phyloP scores from a whole-genome alignment of 2,329 filamentous ascomycete genomes.

The Tricladium varicosporioides region DNA sequence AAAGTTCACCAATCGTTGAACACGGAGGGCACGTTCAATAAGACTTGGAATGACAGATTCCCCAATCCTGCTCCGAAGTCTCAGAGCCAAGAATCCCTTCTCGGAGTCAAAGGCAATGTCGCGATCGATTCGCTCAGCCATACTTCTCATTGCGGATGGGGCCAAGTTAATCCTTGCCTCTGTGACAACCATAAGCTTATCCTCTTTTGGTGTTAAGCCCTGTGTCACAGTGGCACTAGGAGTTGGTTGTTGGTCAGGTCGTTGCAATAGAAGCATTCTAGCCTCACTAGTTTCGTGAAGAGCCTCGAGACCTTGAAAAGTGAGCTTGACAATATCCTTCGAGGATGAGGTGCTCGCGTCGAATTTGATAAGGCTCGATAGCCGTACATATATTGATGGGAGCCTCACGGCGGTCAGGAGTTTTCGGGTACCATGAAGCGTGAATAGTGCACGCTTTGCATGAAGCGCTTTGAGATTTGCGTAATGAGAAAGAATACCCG shows the following conservation, averaged over 20 bases:
- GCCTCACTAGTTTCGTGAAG: neutral
- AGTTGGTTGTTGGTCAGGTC: neutral
- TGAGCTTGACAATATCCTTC: conserved; percentile 54
- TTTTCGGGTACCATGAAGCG: conserved; percentile 30
- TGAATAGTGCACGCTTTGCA: conserved; percentile 22
- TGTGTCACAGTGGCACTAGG: neutral
- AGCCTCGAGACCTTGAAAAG: conserved; percentile 43
- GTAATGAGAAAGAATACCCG: conserved; percentile 38
- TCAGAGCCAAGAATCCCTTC: conserved; percentile 31
- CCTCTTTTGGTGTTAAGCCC: conserved; percentile 3
- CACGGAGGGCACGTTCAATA: conserved; percentile 43
- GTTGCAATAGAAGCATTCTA: neutral
- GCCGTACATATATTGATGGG: conserved; percentile 28
- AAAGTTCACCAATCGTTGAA: conserved; percentile 70
- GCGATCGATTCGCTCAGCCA: conserved; percentile 31
- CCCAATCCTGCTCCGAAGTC: conserved; percentile 31
- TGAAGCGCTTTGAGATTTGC: conserved; percentile 37
- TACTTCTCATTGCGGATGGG: conserved; percentile 23
- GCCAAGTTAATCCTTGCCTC: conserved; percentile 32
- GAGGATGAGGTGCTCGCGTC: conserved; percentile 23
- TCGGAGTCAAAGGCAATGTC: conserved; percentile 33
- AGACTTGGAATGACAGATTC: conserved; percentile 29
- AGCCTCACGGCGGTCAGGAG: conserved; percentile 25
- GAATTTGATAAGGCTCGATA: conserved; percentile 27
- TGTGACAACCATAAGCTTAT: conserved; percentile 30